Percentiles rank a stretch among this genome's conserved stretches.
phyloP scores from a whole-genome alignment of 2,329 filamentous ascomycete species.

The Metarhizium brunneum region DNA sequence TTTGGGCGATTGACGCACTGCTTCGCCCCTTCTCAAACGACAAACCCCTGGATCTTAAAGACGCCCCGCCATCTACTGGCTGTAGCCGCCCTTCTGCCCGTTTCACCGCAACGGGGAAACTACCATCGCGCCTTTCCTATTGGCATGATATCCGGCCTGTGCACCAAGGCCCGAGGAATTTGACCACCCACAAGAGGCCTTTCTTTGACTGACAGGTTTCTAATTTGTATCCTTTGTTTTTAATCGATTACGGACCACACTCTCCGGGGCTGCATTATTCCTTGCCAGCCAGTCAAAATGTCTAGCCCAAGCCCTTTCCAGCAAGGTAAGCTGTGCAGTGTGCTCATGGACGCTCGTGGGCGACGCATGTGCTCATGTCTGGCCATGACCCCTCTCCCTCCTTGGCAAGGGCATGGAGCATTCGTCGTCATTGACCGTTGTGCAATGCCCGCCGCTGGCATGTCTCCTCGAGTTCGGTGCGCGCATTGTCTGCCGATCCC shows the following conservation, averaged over 20 bases:
- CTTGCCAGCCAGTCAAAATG: slow-evolving; percentile 7
- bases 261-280: neutral
- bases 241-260: neutral
- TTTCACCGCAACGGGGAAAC: slow-evolving; percentile 1
- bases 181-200: neutral
- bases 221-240: neutral
- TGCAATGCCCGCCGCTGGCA: neutral
- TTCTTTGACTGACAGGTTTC: neutral
- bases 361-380: neutral
- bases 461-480: neutral
- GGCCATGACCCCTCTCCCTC: neutral
- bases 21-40: slow-evolving; percentile 1
- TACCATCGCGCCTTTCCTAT: neutral
- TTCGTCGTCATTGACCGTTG: neutral
- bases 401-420: neutral
- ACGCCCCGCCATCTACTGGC: slow-evolving; percentile 1
- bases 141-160: slow-evolving; percentile 4
- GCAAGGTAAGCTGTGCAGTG: slow-evolving; percentile 8
- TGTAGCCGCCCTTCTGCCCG: slow-evolving; percentile 3
- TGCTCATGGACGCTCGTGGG: neutral
- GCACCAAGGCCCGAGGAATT: neutral
- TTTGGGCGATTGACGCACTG: neutral
- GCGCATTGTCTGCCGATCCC: slow-evolving; percentile 4
- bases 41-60: neutral
- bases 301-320: slow-evolving; percentile 7